Conservation (phyloP, 2,329 filamentous ascomycete species). For the Sphaerostilbella broomeana region DNA sequence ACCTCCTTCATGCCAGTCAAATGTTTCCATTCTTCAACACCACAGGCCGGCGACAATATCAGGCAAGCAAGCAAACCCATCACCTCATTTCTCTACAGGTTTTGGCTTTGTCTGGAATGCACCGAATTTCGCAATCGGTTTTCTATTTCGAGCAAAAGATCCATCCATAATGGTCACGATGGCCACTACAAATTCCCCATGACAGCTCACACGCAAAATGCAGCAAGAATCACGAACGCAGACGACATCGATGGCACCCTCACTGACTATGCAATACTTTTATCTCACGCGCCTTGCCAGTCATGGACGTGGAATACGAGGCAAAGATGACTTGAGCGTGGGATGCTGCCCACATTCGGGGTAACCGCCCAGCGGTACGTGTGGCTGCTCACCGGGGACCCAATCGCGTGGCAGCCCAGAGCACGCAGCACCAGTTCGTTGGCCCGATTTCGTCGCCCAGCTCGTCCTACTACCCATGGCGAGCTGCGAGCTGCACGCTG, state of each 20-base stretch:
- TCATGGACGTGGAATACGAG: conserved; percentile 10
- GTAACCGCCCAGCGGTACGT: conserved; percentile 1
- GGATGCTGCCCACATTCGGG: conserved; percentile 8
- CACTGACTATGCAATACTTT: no score
- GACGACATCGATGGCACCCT: no score
- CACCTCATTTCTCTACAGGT: no score
- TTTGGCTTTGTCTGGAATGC: no score
- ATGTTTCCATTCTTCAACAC: no score
- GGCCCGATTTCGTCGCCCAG: neutral
- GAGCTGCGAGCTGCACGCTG: neutral
- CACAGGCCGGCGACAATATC: no score
- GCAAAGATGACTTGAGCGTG: conserved; percentile 7
- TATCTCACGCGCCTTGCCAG: conserved; percentile 1
- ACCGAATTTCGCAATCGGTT: no score
- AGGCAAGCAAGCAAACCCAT: no score
- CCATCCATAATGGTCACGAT: neutral
- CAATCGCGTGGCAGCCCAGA: conserved; percentile 7
- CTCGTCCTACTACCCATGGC: neutral
- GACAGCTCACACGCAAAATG: neutral
- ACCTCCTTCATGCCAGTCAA: no score
- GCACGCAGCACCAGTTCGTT: conserved; percentile 3
- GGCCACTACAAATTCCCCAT: neutral
- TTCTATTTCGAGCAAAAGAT: no score
- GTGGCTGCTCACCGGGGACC: conserved; percentile 9
- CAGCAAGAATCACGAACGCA: no score